These are phyloP conservation scores for Jimgerdemannia flammicorona DNA, from an alignment of 192 early-diverging fungal genomes.

Conservation along the genomic window DNA sequence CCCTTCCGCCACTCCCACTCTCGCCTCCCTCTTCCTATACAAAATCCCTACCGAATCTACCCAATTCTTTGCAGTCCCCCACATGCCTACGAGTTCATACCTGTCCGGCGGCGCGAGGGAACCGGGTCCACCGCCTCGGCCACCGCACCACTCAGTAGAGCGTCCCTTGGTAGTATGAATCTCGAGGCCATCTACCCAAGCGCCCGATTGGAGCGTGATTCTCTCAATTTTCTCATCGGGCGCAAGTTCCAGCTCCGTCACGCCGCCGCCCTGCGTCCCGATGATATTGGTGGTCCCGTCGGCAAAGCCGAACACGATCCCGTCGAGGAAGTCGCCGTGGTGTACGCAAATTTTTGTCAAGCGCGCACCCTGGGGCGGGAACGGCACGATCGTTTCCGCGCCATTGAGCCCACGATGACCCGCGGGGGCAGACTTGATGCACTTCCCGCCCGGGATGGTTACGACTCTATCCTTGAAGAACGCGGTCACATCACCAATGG, in stretches of 20 bases:
- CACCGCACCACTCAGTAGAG: constrained; percentile 51
- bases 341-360: constrained; percentile 26
- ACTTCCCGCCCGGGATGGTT: constrained; percentile 5
- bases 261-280: constrained; percentile 40
- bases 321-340: constrained; percentile 47
- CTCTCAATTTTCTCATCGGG: constrained; percentile 44
- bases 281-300: constrained; percentile 36
- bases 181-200: constrained; percentile 61
- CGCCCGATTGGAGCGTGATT: constrained; percentile 48
- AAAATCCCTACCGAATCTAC: constrained; percentile 51
- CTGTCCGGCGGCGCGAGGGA: constrained; percentile 44
- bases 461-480: constrained; percentile 8
- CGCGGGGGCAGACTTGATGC: constrained; percentile 11
- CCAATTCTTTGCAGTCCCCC: constrained; percentile 48
- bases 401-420: constrained; percentile 7
- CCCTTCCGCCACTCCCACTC: too few species aligned
- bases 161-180: constrained; percentile 47
- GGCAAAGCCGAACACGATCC: constrained; percentile 38
- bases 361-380: neutral
- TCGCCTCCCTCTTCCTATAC: constrained; percentile 16
- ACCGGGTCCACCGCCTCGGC: constrained; percentile 39
- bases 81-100: constrained; percentile 50
- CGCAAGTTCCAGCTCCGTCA: constrained; percentile 26
- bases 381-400: constrained; percentile 7
- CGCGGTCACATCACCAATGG: neutral